Conservation (phyloP, 1,284 basidiomycete species). For the Tetrapyrgos nigripes region DNA sequence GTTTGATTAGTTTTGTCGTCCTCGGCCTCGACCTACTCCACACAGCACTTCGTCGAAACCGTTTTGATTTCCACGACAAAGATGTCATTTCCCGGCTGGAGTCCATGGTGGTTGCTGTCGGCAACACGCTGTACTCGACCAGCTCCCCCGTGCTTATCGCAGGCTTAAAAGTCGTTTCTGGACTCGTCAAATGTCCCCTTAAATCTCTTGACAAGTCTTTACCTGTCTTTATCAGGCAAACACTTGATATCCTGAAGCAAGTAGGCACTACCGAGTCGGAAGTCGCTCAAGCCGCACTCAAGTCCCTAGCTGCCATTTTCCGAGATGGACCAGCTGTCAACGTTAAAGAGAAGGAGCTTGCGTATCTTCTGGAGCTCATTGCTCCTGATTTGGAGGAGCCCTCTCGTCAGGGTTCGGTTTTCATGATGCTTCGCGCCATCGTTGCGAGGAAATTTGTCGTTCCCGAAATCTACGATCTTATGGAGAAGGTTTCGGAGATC, state of each 20-base stretch:
- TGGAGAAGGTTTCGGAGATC: conserved; percentile 94
- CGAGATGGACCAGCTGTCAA: conserved; percentile 84
- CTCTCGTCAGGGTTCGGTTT: conserved; percentile 86
- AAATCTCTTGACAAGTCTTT: conserved; percentile 80
- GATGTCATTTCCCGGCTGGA: conserved; percentile 82
- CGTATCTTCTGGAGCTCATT: conserved; percentile 87
- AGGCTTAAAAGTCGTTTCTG: conserved; percentile 83
- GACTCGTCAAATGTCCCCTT: conserved; percentile 87
- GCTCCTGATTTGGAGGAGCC: conserved; percentile 95
- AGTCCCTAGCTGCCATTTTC: conserved; percentile 85
- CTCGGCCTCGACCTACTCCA: conserved; percentile 95
- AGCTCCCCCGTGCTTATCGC: conserved; percentile 82
- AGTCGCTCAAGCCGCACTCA: conserved; percentile 88
- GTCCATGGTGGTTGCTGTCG: conserved; percentile 87
- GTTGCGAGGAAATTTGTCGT: conserved; percentile 92
- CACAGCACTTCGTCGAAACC: conserved; percentile 85
- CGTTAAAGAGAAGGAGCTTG: conserved; percentile 89
- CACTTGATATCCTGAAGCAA: conserved; percentile 85
- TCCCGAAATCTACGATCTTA: conserved; percentile 96
- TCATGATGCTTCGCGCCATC: conserved; percentile 92
- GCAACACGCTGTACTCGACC: conserved; percentile 92
- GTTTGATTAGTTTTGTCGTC: conserved; percentile 76
- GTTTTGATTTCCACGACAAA: conserved; percentile 85
- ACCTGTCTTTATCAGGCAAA: conserved; percentile 87
- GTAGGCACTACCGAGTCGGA: conserved; percentile 92